Evolutionary conservation across 2,329 filamentous ascomycete genomes (phyloP), one percentile per base, ranked within the genome.

Genomic region (Coniochaeta pulveracea): DNA sequence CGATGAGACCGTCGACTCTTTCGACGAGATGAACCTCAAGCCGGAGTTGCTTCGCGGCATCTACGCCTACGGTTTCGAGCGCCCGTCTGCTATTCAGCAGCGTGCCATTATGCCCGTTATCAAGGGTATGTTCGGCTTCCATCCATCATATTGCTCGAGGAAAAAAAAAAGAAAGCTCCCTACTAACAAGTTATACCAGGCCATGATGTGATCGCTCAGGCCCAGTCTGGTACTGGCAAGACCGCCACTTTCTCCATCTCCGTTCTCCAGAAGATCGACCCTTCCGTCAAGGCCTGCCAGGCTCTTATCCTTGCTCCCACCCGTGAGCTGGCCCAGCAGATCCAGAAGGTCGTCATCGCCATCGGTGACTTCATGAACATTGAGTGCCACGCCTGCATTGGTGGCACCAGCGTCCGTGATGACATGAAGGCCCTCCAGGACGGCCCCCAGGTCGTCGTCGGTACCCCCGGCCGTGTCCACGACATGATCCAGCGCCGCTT

Each of bases 21-120:
- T 98, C 69, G 91, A 98, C 68, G 76, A 88, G 54, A 98, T 98
- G 91, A 80, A 79, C 69, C 77, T 98, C 57, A 94, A 93, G 78
- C 60, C 85, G 46, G 91, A 98, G 74, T 83, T 98, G 57, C 85
- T 98, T 60, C 86, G 91, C 69, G 91, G 84, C 72, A 85, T 98
- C 63, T 98, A 96, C 66, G 91, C 91, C 61, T 98, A 98, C 64
- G 91, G 91, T 83, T 98, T 98, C 72, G 91, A 98, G 79, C 88
- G 91, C 50, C 91, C 91, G 44, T 98, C 91, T 69, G 89, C 91
- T 62, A 98, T 98, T 54, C 91, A 98, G 82, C 86, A 94, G 81
- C 89, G 93, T 60, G 91, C 91, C 53, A 98, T 98, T 66, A 93
- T 96, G 83, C 93, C 91, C 57, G 91, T 98, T 60, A 96, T 98